A percentile compares a stretch with the other conserved stretches of the same genome.
These are phyloP conservation scores for Alternaria incomplexa DNA, from an alignment of 2,329 filamentous ascomycete species.

Conservation along the genomic window DNA sequence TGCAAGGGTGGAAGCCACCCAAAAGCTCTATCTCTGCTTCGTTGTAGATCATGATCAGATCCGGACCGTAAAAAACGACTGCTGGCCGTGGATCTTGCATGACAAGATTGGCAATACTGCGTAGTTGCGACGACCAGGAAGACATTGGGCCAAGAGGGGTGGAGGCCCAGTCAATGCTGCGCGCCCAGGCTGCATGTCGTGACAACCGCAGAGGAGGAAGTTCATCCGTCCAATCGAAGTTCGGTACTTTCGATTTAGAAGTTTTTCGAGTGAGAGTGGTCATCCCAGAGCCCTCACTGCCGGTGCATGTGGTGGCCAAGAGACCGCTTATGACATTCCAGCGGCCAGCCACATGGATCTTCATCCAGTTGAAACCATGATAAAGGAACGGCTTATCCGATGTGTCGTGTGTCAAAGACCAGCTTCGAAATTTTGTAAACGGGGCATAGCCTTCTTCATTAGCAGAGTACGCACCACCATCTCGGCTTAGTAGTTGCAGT, in stretches of 20 bases:
- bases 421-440: slow-evolving; percentile 22
- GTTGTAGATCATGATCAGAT: slow-evolving; percentile 49
- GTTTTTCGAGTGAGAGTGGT: neutral
- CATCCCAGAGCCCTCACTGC: neutral
- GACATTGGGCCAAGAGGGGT: slow-evolving; percentile 77
- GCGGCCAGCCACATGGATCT: slow-evolving; percentile 17
- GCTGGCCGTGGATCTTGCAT: slow-evolving; percentile 64
- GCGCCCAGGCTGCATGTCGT: slow-evolving; percentile 33
- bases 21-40: slow-evolving; percentile 43
- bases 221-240: slow-evolving; percentile 24
- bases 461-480: neutral
- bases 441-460: neutral
- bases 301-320: neutral
- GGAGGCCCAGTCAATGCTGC: slow-evolving; percentile 72
- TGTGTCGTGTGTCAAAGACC: slow-evolving; percentile 12
- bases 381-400: slow-evolving; percentile 4
- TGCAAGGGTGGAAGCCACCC: slow-evolving; percentile 58
- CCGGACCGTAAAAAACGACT: slow-evolving; percentile 62
- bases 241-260: slow-evolving; percentile 6
- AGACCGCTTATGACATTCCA: slow-evolving; percentile 32
- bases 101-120: slow-evolving; percentile 77
- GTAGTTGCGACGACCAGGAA: slow-evolving; percentile 70
- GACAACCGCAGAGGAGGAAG: slow-evolving; percentile 16
- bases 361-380: slow-evolving; percentile 18
- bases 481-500: slow-evolving; percentile 11